Evolutionary conservation across 305 asterid genomes (phyloP), one percentile per base, ranked within the genome.

Genomic region (Fraxinus albicans): DNA sequence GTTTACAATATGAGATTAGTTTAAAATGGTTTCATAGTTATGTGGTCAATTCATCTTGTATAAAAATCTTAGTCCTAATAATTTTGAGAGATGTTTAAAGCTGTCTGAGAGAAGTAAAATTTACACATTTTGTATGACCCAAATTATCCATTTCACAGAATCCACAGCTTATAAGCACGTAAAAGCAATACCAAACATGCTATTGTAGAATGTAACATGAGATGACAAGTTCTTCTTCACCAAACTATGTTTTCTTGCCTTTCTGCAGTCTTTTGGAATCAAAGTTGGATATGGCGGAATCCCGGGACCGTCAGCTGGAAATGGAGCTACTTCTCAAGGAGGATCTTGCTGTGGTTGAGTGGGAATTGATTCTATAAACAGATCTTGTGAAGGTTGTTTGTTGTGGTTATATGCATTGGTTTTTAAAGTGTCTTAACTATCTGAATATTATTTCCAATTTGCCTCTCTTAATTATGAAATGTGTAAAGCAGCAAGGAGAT

Each of bases 221-320:
- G 58, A 74, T n/a, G 12, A 1, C 25, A 73, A 6, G 8, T 3
- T 33, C 5, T 78, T 3, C 31, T 58, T 12, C 67, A 21, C 35
- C 0, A 25, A 9, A 42, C 35, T 9, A 73, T 21, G 3, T 42
- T 76, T 73, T 40, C 69, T 70, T 86, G 67, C 25, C 73, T 50
- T 83, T 80, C 79, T 84, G 83, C 92, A 93, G 97, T 90, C 95
- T 1, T 84, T 88, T 58, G 98, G 98, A 34, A 93, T 95, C 82
- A 92, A 92, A 87, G 91, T 95, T 15, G 98, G 98, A 81, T 90
- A 87, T 29, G 94, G 93, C 35, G 95, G 92, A 83, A 84, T 89
- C 44, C 90, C 90, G 1, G 95, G 93, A 47, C 83, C 93, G 79
- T 88, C 93, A 3, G 90, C 89, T 27, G 94, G 94, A 85, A 89